Conservation (phyloP, 306 rosid genomes). For the Biancaea sappan region DNA sequence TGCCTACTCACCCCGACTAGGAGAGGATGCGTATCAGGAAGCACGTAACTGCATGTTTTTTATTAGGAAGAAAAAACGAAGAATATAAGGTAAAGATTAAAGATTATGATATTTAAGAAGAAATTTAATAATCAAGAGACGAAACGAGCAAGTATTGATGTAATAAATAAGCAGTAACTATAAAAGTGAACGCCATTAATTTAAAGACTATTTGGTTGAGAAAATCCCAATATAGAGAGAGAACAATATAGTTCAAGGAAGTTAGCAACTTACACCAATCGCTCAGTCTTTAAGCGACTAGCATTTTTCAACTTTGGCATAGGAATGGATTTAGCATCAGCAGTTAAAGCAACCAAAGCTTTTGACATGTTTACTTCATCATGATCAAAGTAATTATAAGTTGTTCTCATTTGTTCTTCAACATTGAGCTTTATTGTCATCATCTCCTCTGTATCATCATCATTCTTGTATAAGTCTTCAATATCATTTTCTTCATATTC, state of each 20-base stretch:
- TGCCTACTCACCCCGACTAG: slow-evolving; percentile 37
- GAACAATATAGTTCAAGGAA: background rate
- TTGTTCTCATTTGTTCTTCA: background rate
- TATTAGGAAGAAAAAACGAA: background rate
- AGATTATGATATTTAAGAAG: background rate
- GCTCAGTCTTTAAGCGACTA: slow-evolving; percentile 62
- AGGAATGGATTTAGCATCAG: slow-evolving; percentile 23
- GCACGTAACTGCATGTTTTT: slow-evolving; percentile 50
- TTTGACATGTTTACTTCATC: slow-evolving; percentile 31
- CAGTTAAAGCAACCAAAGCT: slow-evolving; percentile 38
- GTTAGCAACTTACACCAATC: slow-evolving; percentile 60
- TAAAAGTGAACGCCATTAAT: background rate
- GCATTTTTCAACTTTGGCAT: slow-evolving; percentile 48
- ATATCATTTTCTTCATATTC: slow-evolving; percentile 16
- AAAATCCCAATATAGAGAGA: background rate
- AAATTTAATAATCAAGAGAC: background rate
- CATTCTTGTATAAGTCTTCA: slow-evolving; percentile 36
- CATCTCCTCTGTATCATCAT: slow-evolving; percentile 31
- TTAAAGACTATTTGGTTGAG: background rate
- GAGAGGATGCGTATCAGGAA: slow-evolving; percentile 52
- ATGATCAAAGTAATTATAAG: background rate
- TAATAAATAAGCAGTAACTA: background rate
- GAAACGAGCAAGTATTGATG: background rate
- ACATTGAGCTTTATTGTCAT: slow-evolving; percentile 18
- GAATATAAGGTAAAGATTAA: background rate